A percentile compares a stretch with the other conserved stretches of the same genome.
These are phyloP conservation scores for Amanita rimosa DNA, from an alignment of 768 basidiomycete genomes.

Conservation along the genomic window DNA sequence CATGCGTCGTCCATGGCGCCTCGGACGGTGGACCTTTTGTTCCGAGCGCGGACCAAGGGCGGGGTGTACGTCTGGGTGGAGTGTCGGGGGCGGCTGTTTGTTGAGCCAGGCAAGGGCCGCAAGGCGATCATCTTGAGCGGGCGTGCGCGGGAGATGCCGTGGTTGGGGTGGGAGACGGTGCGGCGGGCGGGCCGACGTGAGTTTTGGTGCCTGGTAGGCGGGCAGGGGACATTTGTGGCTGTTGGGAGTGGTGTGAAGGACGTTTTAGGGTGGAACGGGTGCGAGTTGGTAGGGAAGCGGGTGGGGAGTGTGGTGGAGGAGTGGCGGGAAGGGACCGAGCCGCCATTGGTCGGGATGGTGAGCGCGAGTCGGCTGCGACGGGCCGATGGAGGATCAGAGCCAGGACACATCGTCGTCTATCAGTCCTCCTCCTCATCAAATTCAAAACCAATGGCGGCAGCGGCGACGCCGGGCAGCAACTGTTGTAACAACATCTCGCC, in stretches of 20 bases:
- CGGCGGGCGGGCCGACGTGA: conserved; percentile 16
- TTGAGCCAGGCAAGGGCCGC: conserved; percentile 88
- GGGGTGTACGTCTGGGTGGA: conserved; percentile 81
- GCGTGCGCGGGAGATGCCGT: conserved; percentile 57
- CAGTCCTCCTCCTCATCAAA: no score
- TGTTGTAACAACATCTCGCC: conserved; percentile 16
- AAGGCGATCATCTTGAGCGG: conserved; percentile 92
- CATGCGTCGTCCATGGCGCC: conserved; percentile 19
- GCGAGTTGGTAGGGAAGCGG: conserved; percentile 40
- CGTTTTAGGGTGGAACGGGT: conserved; percentile 52
- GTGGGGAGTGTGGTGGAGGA: conserved; percentile 22
- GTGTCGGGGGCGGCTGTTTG: conserved; percentile 76
- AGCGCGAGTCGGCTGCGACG: conserved; percentile 21
- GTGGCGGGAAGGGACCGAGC: not conserved
- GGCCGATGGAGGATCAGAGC: conserved; percentile 22
- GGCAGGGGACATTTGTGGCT: conserved; percentile 36
- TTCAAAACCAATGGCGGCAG: no score
- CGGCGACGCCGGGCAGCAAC: no score
- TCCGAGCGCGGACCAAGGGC: conserved; percentile 63
- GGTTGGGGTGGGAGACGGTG: conserved; percentile 50
- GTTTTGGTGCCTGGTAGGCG: conserved; percentile 46
- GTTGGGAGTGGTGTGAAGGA: conserved; percentile 41
- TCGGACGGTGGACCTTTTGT: conserved; percentile 71
- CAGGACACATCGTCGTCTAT: conserved; percentile 16
- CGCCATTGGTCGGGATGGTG: conserved; percentile 6